Evolutionary conservation across 2,329 filamentous ascomycete species (phyloP), one percentile per base, ranked within the genome.

Genomic region (Pseudocercospora fuligena): DNA sequence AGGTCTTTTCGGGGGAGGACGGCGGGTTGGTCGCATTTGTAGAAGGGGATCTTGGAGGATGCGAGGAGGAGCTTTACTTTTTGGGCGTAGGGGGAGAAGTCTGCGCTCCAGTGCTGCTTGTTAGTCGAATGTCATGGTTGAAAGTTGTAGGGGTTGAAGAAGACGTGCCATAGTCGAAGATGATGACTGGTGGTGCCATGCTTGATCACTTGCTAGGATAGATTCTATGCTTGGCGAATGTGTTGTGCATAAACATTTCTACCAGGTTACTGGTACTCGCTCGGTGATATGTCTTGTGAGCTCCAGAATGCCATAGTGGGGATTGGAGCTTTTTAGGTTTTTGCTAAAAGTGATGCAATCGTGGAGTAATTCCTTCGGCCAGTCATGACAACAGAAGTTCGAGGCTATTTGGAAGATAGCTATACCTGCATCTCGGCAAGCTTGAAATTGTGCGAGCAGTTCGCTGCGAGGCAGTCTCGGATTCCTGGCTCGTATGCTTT

Each of bases 1-100:
- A 77, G 70, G 49, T 75, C 71, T 14, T 70, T 70, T 27, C 75
- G 74, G 9, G 75, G 75, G 5, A 76, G 69, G n/a, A 73, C 63
- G 7, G 61, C 31, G 3, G 75, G 74, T 40, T 74, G 70, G 47
- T 75, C 74, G 63, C 64, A 70, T 66, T 71, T 72, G 40, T 71
- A 51, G 66, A 67, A 75, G 19, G 64, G 40, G 8, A 75, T 63
- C 51, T 70, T 70, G 12, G 70, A 65, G 14, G 71, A 71, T 19
- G 69, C 65, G 7, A 76, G 65, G 29, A 74, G 65, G 5, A 73
- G 64, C 62, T 72, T 73, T 57, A 70, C 73, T 62, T 76, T 76
- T 63, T 75, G 73, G 23, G 70, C 74, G 60, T 74, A 74, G 1
- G 74, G 74, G 0, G 73, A 74, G 70, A 72, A 73, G 51, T 72